Evolutionary conservation across 495 filamentous ascomycete species (phyloP), one percentile per base, ranked within the genome.

Genomic region (Trichoderma orchidacearum): DNA sequence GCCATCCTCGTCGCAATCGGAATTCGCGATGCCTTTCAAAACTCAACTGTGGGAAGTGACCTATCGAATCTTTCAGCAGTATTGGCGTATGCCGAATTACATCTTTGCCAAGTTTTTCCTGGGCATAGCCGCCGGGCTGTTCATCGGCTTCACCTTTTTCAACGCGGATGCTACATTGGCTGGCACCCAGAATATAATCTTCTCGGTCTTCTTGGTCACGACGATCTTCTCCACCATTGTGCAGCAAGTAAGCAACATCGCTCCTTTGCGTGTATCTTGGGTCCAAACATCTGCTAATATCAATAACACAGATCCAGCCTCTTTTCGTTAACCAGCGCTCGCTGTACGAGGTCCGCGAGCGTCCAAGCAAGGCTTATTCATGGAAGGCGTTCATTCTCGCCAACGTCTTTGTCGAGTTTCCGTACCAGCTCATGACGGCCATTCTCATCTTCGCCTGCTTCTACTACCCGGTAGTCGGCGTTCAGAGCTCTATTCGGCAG

Each of bases 31-130:
- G 12, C 67, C 75, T 7, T 81, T 84, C 63, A 41, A 53, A 6
- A 61, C 65, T 12, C 85, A 88, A 64, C 68, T 85, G 18, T 64
- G 59, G 55, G 69, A 71, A 31, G 81, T 84, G 51, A 75, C 72
- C 11, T 61, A 70, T 66, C 78, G 90, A 53, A 82, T 91, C 62
- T 92, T 94, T 71, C 73, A 91, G 66, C 87, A 94, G 64, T 94
- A 92, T 58, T 86, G 81, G 81, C 71, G 83, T 18, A 72, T 71
- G 1, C 81, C 82, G 0, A 70, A 78, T 48, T 86, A 86, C 58
- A 71, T 76, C 36, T 76, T 78, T 57, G 73, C 73, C 12, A 86
- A 87, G 66, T 59, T 77, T 17, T 67, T 78, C 12, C 71, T 87
- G 0, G 80, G 84, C 57, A 79, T 85, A 6, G 74, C 81, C 55